A percentile compares a stretch with the other conserved stretches of the same genome.
phyloP scores from a whole-genome alignment of 495 filamentous ascomycete species.

The Daldinia grandis region DNA sequence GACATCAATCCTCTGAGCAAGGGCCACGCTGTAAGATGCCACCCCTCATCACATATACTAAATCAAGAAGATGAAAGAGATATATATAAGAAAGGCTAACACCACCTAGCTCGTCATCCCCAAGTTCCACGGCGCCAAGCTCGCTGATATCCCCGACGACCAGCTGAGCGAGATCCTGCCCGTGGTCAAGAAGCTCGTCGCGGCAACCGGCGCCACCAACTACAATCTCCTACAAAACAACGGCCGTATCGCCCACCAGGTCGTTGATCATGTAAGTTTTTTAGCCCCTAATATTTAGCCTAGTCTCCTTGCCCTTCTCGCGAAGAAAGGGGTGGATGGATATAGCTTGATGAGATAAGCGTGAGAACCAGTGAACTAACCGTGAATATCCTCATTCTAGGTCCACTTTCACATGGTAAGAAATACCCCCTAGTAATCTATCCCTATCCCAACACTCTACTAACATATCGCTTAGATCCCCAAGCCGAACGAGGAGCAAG shows the following conservation, averaged over 20 bases:
- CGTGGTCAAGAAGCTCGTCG: constrained; percentile 84
- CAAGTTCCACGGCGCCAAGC: constrained; percentile 92
- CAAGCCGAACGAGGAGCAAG: constrained; percentile 88
- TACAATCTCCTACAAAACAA: constrained; percentile 99
- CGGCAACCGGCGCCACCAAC: constrained; percentile 76
- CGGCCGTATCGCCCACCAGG: constrained; percentile 89
- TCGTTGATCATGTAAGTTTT: constrained; percentile 83
- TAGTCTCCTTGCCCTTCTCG: not conserved
- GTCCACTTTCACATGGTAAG: constrained; percentile 94
- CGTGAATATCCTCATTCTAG: constrained; percentile 48
- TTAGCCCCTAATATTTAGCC: not conserved
- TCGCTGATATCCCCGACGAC: constrained; percentile 94
- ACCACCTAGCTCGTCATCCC: constrained; percentile 85
- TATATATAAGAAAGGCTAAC: not conserved
- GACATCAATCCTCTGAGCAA: constrained; percentile 89
- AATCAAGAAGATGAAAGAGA: not conserved
- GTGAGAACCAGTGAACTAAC: not conserved
- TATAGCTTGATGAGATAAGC: not conserved
- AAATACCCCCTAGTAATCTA: not conserved
- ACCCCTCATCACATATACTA: not conserved
- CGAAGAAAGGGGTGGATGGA: not conserved
- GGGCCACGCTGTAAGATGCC: constrained; percentile 76
- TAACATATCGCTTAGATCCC: constrained; percentile 71
- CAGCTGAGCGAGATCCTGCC: constrained; percentile 84
- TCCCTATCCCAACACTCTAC: constrained; percentile 10